These are phyloP conservation scores for Fusarium solani-melongenae DNA, from an alignment of 2,329 filamentous ascomycete species.

Conservation along the genomic window DNA sequence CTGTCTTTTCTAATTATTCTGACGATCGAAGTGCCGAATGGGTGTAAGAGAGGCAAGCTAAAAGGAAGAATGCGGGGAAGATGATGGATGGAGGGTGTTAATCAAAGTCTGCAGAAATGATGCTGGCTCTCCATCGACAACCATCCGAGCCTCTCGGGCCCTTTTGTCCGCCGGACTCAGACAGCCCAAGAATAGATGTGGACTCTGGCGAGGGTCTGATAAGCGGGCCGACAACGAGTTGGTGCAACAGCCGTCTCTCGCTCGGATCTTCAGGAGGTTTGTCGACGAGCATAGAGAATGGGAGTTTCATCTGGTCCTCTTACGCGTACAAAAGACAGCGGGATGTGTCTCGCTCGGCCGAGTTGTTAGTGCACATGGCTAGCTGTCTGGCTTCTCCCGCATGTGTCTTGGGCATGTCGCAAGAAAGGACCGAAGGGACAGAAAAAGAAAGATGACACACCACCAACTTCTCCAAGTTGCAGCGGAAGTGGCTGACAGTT, in stretches of 20 bases:
- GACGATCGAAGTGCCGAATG: neutral
- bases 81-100: neutral
- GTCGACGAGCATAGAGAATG: neutral
- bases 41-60: conserved; percentile 10
- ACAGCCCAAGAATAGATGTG: neutral
- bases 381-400: conserved; percentile 1
- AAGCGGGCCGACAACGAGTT: neutral
- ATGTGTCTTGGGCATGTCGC: conserved; percentile 1
- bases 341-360: neutral
- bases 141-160: neutral
- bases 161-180: neutral
- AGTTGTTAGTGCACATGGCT: conserved; percentile 6
- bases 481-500: conserved; percentile 19
- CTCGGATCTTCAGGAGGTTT: neutral
- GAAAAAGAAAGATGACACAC: conserved; percentile 25
- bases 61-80: conserved; percentile 28
- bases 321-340: neutral
- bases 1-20: neutral
- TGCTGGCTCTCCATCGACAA: neutral
- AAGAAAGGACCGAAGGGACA: conserved; percentile 15
- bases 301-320: neutral
- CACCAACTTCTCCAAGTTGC: conserved; percentile 13
- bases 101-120: neutral
- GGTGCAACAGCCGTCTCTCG: neutral
- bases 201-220: neutral